Percentiles rank a stretch among this genome's conserved stretches.
These are phyloP conservation scores for Penicillium atrosanguineum DNA, from an alignment of 495 filamentous ascomycete genomes.

Conservation along the genomic window DNA sequence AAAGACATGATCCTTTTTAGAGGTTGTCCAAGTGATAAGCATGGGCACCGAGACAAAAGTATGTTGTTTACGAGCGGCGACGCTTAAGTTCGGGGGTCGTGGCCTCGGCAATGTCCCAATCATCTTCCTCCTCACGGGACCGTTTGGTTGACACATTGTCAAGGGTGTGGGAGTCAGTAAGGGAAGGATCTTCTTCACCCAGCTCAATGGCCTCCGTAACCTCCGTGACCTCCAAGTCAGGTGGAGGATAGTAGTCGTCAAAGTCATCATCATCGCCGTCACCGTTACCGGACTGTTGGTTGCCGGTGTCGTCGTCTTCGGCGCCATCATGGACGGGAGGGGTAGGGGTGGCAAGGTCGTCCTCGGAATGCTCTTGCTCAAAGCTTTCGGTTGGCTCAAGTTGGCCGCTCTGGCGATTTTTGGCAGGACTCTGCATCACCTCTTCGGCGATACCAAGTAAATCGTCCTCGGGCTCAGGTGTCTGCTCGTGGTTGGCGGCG, in stretches of 20 bases:
- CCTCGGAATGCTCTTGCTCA: conserved; percentile 14
- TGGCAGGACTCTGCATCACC: conserved; percentile 25
- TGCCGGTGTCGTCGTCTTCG: conserved; percentile 22
- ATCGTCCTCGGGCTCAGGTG: conserved; percentile 29
- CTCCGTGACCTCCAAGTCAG: conserved; percentile 16
- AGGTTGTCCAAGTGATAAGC: not conserved
- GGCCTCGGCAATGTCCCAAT: conserved; percentile 23
- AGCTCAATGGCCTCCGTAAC: conserved; percentile 17
- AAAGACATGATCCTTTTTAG: not conserved
- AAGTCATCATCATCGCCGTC: conserved; percentile 19
- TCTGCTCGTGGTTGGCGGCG: conserved; percentile 11
- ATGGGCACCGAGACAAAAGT: not conserved
- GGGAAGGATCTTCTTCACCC: conserved; percentile 20
- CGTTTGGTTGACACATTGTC: conserved; percentile 26
- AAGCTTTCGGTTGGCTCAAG: conserved; percentile 22
- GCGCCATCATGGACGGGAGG: conserved; percentile 11
- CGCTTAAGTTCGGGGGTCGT: conserved; percentile 27
- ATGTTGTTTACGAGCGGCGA: conserved; percentile 23
- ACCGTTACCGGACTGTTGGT: not conserved
- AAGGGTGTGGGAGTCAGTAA: conserved; percentile 18
- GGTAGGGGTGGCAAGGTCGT: conserved; percentile 3
- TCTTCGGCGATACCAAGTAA: conserved; percentile 33
- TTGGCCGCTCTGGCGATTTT: conserved; percentile 13
- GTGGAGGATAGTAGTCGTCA: conserved; percentile 13
- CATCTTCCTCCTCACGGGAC: conserved; percentile 33